Evolutionary conservation across 768 basidiomycete species (phyloP).

Genomic region (Antrodiella citrinella): DNA sequence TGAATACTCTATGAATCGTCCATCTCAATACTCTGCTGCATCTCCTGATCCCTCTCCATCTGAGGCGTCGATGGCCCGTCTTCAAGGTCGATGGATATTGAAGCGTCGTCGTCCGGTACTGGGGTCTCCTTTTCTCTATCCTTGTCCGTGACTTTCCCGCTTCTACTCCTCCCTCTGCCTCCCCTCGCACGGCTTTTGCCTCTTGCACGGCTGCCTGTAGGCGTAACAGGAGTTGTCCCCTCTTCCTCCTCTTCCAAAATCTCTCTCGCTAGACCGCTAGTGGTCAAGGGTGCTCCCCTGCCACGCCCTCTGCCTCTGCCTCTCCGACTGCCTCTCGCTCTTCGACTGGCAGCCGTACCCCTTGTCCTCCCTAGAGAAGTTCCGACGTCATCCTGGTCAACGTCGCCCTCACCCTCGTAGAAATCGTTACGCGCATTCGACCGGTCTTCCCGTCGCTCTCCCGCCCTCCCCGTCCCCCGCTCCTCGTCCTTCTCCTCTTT

Average conservation of each 20-base stretch:
- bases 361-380: constrained; percentile 6
- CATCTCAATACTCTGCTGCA: no score
- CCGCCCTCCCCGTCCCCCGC: constrained; percentile 43
- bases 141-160: constrained; percentile 9
- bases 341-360: constrained; percentile 12
- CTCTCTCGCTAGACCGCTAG: constrained; percentile 16
- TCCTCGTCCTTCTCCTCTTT: constrained; percentile 69
- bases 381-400: constrained; percentile 35
- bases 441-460: constrained; percentile 47
- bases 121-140: constrained; percentile 12
- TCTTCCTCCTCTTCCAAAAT: constrained; percentile 34
- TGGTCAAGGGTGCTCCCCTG: constrained; percentile 1
- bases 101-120: neutral
- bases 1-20: no score
- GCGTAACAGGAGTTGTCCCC: constrained; percentile 17
- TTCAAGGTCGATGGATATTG: neutral
- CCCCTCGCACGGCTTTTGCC: constrained; percentile 24
- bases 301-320: constrained; percentile 28
- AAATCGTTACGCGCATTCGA: constrained; percentile 56
- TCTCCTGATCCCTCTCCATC: neutral
- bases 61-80: neutral
- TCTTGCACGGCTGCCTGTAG: constrained; percentile 26
- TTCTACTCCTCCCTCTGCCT: constrained; percentile 23
- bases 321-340: constrained; percentile 21
- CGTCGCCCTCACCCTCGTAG: constrained; percentile 66